Evolutionary conservation across 805 yeast species (phyloP).

Genomic region (Scheffersomyces stipitis): DNA sequence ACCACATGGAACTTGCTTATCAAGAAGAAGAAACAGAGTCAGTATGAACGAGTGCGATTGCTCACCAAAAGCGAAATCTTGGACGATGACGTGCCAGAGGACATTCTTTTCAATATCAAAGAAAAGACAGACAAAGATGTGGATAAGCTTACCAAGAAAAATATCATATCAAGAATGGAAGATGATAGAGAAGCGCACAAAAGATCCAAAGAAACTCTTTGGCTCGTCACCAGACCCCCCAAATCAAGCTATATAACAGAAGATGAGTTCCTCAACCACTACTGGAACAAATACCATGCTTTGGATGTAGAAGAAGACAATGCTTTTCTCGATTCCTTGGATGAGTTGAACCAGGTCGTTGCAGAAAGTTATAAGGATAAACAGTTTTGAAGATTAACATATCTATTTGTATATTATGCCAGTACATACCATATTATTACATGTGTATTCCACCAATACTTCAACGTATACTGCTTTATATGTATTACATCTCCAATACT

Average conservation of each 20-base stretch:
- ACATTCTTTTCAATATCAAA: conserved; percentile 24
- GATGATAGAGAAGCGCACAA: conserved; percentile 91
- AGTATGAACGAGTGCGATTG: conserved; percentile 47
- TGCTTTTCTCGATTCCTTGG: conserved; percentile 44
- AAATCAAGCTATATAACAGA: conserved; percentile 35
- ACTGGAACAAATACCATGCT: conserved; percentile 49
- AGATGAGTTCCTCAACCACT: conserved; percentile 41
- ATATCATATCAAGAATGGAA: conserved; percentile 78
- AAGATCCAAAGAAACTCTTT: conserved; percentile 73
- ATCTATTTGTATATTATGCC: too few relatives aligned
- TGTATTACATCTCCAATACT: too few relatives aligned
- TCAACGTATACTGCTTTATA: too few relatives aligned
- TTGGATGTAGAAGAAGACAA: conserved; percentile 46
- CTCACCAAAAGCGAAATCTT: conserved; percentile 29
- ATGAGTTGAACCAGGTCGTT: conserved; percentile 56
- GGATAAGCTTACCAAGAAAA: conserved; percentile 40
- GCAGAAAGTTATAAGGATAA: conserved; percentile 51
- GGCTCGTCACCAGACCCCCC: conserved; percentile 62
- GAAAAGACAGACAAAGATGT: conserved; percentile 16
- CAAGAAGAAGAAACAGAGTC: conserved; percentile 48
- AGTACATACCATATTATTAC: too few relatives aligned
- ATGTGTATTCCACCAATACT: too few relatives aligned
- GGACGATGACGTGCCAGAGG: conserved; percentile 22
- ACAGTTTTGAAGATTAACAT: conserved; percentile 36
- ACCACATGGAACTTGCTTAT: conserved; percentile 50